Base-by-base conservation (phyloP, 345 rosid species). In the Hirschfeldia incana region DNA sequence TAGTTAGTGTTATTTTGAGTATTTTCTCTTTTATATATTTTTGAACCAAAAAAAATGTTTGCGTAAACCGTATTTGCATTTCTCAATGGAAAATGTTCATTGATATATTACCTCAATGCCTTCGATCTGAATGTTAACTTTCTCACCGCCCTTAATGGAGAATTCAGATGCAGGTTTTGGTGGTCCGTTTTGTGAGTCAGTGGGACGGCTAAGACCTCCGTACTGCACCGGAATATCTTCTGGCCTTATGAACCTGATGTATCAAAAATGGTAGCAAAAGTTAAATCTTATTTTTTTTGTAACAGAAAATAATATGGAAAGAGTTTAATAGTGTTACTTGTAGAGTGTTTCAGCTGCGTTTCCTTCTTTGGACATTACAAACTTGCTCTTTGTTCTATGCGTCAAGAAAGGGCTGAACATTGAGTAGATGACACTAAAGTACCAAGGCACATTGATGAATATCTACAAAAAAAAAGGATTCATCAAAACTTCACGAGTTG, bases 381-480 rank as follows among this genome's bases (percentile, higher is more conserved):
- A 93, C 84, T 96, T 96, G 91, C 92, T 93, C 92, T 92, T 96
- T 17, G 99, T 96, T 70, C 99, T 81, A 65, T 93, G 99, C 46
- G 99, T 95, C 65, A 95, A 57, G 84, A 95, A 91, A 0, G 99
- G 99, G 72, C 94, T 93, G 76, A 93, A 86, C 97, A 95, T 83
- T 11, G 98, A 91, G 71, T 88, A 95, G 80, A 95, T 66, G 55
- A 87, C 64, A 77, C 93, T 91, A 75, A 95, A 95, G 93, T 91
- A 93, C 99, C 99, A 95, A 2, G 99, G 99, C 32, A 95, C 99
- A 66, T 95, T 95, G 88, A 95, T 80, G 83, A 95, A 95, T 72
- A 95, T 93, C 99, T 95, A 76, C 2, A 73, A 28, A 49, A 26
- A 51, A 32, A 32, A 7, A 1, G 6, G 34, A n/a, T 49, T 49